A percentile compares a stretch with the other conserved stretches of the same genome.
phyloP scores from a whole-genome alignment of 2,329 filamentous ascomycete genomes.

The Fusarium sp. region DNA sequence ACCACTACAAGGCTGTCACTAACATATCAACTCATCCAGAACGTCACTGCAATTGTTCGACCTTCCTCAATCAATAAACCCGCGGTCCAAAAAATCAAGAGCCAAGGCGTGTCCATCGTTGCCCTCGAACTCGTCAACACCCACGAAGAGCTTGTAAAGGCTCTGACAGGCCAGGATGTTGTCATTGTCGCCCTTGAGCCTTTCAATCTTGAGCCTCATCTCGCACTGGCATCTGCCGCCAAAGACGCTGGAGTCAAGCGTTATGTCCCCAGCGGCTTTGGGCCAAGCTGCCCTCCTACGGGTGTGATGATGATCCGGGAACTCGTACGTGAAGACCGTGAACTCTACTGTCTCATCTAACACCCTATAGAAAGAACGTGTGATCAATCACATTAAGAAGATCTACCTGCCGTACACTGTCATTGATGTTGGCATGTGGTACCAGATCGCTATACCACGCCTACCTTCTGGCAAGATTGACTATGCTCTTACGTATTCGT shows the following conservation, averaged over 20 bases:
- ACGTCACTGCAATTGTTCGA: conserved; percentile 27
- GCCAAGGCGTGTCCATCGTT: conserved; percentile 19
- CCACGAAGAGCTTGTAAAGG: conserved; percentile 20
- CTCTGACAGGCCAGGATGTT: conserved; percentile 23
- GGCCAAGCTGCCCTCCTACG: conserved; percentile 11
- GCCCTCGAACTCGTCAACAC: conserved; percentile 12
- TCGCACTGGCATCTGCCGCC: conserved; percentile 23
- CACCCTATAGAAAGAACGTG: conserved; percentile 57
- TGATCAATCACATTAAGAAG: conserved; percentile 62
- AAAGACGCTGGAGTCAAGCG: conserved; percentile 32
- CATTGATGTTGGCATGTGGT: conserved; percentile 71
- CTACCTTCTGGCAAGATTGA: conserved; percentile 46
- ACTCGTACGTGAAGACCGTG: neutral
- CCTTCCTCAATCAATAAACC: conserved; percentile 30
- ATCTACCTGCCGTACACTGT: conserved; percentile 65
- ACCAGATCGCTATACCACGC: conserved; percentile 55
- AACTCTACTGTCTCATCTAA: neutral
- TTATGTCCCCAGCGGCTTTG: conserved; percentile 28
- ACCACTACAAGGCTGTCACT: too few species aligned
- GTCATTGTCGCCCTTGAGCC: conserved; percentile 18
- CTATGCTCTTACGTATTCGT: conserved; percentile 48
- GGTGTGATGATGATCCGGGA: conserved; percentile 27
- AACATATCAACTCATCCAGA: neutral
- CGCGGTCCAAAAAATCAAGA: conserved; percentile 11
- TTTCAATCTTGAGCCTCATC: neutral